These are phyloP conservation scores for Hypoxylon sp. DNA, from an alignment of 2,329 filamentous ascomycete species.

Conservation along the genomic window DNA sequence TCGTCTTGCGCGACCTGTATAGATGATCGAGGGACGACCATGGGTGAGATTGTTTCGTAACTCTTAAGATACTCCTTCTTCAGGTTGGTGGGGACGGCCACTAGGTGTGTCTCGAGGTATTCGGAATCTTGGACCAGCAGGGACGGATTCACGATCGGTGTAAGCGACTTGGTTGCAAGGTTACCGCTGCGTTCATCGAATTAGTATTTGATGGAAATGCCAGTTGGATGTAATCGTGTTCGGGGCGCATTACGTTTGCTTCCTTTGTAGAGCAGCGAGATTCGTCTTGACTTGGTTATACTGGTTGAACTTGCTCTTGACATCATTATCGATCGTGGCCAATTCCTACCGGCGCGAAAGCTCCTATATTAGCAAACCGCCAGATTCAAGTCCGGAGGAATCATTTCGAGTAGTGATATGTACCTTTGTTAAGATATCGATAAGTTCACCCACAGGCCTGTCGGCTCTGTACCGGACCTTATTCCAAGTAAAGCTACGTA, in stretches of 20 bases:
- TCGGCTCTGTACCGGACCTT: conserved; percentile 97
- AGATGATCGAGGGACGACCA: conserved; percentile 94
- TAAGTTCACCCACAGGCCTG: conserved; percentile 86
- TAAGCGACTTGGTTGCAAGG: conserved; percentile 91
- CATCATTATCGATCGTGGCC: conserved; percentile 91
- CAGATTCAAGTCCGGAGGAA: background rate
- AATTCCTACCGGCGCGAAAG: conserved; percentile 72
- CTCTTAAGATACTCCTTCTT: conserved; percentile 89
- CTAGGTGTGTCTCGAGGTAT: conserved; percentile 94
- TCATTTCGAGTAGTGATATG: background rate
- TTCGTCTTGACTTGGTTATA: conserved; percentile 93
- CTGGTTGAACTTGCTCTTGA: conserved; percentile 93
- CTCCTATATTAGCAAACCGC: conserved; percentile 32
- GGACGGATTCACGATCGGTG: conserved; percentile 85
- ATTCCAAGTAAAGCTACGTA: conserved; percentile 93
- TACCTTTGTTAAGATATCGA: conserved; percentile 90
- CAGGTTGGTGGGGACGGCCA: conserved; percentile 83
- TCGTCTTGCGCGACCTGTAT: conserved; percentile 84
- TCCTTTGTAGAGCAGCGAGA: conserved; percentile 83
- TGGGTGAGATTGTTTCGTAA: conserved; percentile 89
- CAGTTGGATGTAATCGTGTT: conserved; percentile 3
- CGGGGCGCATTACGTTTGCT: conserved; percentile 76
- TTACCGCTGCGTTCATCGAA: conserved; percentile 74
- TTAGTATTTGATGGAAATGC: conserved; percentile 19
- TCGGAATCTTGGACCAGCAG: conserved; percentile 90